Base-by-base conservation (phyloP, 2,329 filamentous ascomycete genomes). In the Chaetomiaceae sp. region DNA sequence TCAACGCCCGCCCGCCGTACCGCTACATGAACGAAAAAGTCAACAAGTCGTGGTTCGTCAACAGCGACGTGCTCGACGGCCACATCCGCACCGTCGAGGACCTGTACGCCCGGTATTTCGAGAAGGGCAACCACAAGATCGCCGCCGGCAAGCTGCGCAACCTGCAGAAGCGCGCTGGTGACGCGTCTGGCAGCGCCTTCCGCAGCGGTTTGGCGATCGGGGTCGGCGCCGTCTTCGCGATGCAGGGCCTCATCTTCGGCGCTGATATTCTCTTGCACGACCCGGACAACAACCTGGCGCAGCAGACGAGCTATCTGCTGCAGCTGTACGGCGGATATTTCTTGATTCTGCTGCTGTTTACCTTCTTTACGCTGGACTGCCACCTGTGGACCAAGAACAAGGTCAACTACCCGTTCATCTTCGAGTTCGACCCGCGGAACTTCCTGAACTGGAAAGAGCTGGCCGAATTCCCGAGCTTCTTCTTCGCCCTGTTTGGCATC, bases 251-350 rank as follows among this genome's bases (percentile, higher is more conserved):
- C 12, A 72, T 84, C 4, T 76, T 82, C 52, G 84, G 77, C 12
- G 60, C 66, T 1, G 65, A 78, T 45, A 67, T 86, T 2, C 62
- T 79, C 2, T 67, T 72, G 27, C 58, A 74, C 41, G 56, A 67
- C 41, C 56, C 67, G 0, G 75, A 86, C 49, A 59, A 65, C 1
- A 60, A 60, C 1, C 51, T 84, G 2, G 66, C 65, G 6, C 48
- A 68, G 17, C 73, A 78, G 38, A 83, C 84, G 0, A 75, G 73
- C 56, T 89, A 85, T 67, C 68, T 95, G 20, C 61, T 95, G 53
- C 89, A 96, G 77, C 80, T 98, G 14, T 98, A 98, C 62, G 93
- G 75, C 10, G 93, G 93, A 1, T 96, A 94, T 64, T 94, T 95
- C 58, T 72, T 97, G 22, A 82, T 88, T 65, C 74, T 94, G 5